phyloP scores from a whole-genome alignment of 2,329 filamentous ascomycete genomes.

The Fusarium pseudonygamai region DNA sequence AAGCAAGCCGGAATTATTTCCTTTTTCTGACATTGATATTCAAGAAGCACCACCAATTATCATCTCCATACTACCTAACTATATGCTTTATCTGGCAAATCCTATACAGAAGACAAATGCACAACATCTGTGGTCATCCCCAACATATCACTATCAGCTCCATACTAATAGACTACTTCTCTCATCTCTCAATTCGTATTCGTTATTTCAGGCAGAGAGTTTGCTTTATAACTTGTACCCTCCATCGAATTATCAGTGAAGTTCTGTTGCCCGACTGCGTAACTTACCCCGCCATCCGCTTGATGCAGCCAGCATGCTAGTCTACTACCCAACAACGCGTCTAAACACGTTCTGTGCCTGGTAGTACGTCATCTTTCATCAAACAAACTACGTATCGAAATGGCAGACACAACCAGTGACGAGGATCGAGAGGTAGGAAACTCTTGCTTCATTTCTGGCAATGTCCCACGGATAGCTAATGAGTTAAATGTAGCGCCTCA shows the following conservation, averaged over 20 bases:
- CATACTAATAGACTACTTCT: background rate
- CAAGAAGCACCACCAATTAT: background rate
- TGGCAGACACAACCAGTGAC: constrained; percentile 47
- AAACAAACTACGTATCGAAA: constrained; percentile 32
- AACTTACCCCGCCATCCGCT: constrained; percentile 7
- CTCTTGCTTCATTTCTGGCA: background rate
- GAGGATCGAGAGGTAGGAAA: constrained; percentile 51
- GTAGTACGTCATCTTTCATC: background rate
- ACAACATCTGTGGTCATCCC: background rate
- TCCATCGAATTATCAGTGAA: background rate
- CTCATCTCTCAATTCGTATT: background rate
- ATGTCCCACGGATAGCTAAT: background rate
- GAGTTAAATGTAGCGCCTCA: constrained; percentile 69
- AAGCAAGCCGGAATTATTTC: background rate
- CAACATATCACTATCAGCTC: background rate
- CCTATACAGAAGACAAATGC: background rate
- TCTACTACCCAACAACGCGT: constrained; percentile 35
- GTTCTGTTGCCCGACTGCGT: background rate
- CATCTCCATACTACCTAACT: too few relatives aligned
- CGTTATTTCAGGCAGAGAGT: background rate
- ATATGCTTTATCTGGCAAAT: background rate
- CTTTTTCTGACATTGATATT: background rate
- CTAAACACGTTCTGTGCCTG: constrained; percentile 7
- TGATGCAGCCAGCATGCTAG: background rate
- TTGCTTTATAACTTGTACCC: background rate